Evolutionary conservation across 345 rosid species (phyloP), one percentile per base, ranked within the genome.

Genomic region (Aquilaria yunnanensis): DNA sequence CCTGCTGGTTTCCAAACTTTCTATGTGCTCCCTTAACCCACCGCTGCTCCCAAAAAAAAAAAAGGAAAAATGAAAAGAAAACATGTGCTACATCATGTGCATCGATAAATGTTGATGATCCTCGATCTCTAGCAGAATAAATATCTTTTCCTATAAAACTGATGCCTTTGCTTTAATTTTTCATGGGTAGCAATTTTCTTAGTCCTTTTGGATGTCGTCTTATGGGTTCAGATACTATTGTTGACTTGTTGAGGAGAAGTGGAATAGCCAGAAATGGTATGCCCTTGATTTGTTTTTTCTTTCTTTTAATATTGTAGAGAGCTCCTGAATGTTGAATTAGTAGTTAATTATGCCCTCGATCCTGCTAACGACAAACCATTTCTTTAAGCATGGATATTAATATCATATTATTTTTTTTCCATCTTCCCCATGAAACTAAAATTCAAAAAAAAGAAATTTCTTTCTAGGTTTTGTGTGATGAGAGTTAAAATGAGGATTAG

Each of bases 111-210:
- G 54, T 57, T 54, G 51, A 63, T 60, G 81, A 84, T 77, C 96
- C 96, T 60, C 83, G 70, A 59, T 74, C 84, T 58, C 54, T 88
- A 60, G 91, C 97, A 51, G 91, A 60, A 91, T 91, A 81, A 73
- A 72, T 72, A 57, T 58, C 55, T 64, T 72, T 59, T 30, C 49
- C 63, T 45, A 31, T 63, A 60, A 16, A 7, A 52, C 14, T n/a
- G 47, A 41, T 47, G 16, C 54, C 70, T 16, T 16, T 16, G 23
- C 23, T 60, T 56, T 30, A 29, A 41, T 16, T 63, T 51, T 45
- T 67, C 63, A 60, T 64, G 55, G 56, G 54, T 74, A 51, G 31
- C 49, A 6, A 59, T 47, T 59, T 59, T 65, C 54, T 60, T 55
- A 67, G 60, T 65, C 59, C 59, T 59, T 48, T 33, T 69, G 84